Evolutionary conservation across 768 basidiomycete genomes (phyloP).

Genomic region (Suillus clintonianus): DNA sequence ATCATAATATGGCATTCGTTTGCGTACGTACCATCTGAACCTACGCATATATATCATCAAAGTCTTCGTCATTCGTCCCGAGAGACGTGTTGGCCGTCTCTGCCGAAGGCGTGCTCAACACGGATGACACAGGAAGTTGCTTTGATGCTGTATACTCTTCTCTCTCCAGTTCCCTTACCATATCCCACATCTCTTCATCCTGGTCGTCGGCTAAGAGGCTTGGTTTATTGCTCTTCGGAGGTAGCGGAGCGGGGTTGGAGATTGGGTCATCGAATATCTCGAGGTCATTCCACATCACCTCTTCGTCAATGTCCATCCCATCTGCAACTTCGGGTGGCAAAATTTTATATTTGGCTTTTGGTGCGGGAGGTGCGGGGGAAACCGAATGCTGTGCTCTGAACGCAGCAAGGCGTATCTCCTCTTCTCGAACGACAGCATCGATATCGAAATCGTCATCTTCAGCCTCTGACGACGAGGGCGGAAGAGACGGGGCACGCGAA

Average conservation of each 20-base stretch:
- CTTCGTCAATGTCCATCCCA: conserved; percentile 38
- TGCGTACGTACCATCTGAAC: neutral
- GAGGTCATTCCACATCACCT: conserved; percentile 37
- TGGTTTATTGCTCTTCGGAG: conserved; percentile 4
- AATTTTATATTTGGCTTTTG: conserved; percentile 11
- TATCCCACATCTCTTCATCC: conserved; percentile 75
- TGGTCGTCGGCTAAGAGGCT: conserved; percentile 29
- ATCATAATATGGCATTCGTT: conserved; percentile 6
- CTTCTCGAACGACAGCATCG: conserved; percentile 51
- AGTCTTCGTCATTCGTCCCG: conserved; percentile 51
- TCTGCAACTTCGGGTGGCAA: conserved; percentile 6
- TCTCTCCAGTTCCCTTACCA: conserved; percentile 57
- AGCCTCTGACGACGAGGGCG: conserved; percentile 41
- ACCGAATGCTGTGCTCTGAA: conserved; percentile 17
- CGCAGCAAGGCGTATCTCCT: conserved; percentile 36
- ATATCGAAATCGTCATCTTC: conserved; percentile 53
- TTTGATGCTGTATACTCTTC: conserved; percentile 11
- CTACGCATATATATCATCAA: conserved; percentile 67
- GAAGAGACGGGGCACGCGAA: conserved; percentile 41
- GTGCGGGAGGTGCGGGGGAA: conserved; percentile 4
- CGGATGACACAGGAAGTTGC: conserved; percentile 27
- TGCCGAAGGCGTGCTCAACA: conserved; percentile 14
- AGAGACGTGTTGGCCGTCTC: conserved; percentile 14
- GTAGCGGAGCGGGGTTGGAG: neutral
- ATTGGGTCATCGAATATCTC: conserved; percentile 18